Percentiles rank a stretch among this genome's conserved stretches.
These are phyloP conservation scores for Epichloe glyceriae DNA, from an alignment of 2,329 filamentous ascomycete species.

Conservation along the genomic window DNA sequence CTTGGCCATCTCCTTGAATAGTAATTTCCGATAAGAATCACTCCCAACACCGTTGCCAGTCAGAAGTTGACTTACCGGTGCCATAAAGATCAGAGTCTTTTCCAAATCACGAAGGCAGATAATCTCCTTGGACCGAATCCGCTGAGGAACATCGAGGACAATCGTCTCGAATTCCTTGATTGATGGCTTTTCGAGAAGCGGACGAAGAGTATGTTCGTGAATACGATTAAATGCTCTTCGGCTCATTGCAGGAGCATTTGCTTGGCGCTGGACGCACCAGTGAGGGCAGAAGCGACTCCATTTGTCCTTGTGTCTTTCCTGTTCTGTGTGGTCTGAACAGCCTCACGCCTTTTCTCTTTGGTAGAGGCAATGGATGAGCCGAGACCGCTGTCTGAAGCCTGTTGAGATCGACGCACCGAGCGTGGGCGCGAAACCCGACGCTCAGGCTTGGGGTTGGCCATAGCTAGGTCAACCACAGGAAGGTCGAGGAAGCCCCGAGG, in stretches of 20 bases:
- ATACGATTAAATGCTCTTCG: slow-evolving; percentile 63
- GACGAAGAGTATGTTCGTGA: slow-evolving; percentile 63
- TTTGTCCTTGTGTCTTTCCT: slow-evolving; percentile 18
- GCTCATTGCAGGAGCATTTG: slow-evolving; percentile 49
- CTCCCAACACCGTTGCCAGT: slow-evolving; percentile 43
- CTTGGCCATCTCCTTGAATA: slow-evolving; percentile 66
- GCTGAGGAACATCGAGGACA: slow-evolving; percentile 63
- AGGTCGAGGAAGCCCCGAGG: slow-evolving; percentile 46
- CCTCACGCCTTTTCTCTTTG: slow-evolving; percentile 37
- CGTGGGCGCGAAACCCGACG: slow-evolving; percentile 40
- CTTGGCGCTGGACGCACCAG: slow-evolving; percentile 34
- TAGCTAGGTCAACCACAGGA: slow-evolving; percentile 37
- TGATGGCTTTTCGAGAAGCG: slow-evolving; percentile 58
- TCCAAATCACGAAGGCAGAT: slow-evolving; percentile 86
- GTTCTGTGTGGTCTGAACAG: slow-evolving; percentile 17
- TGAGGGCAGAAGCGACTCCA: slow-evolving; percentile 43
- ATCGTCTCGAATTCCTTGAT: slow-evolving; percentile 73
- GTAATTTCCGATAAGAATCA: slow-evolving; percentile 57
- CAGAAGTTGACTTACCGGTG: slow-evolving; percentile 71
- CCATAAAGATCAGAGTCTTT: slow-evolving; percentile 81
- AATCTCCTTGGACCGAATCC: slow-evolving; percentile 74
- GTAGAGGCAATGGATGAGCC: slow-evolving; percentile 65
- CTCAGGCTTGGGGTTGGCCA: slow-evolving; percentile 30
- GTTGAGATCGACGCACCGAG: slow-evolving; percentile 42
- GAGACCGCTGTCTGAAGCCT: slow-evolving; percentile 77